Percentiles rank a stretch among this genome's conserved stretches.
Evolutionary conservation across 371 early-diverging fungal genomes (phyloP).

Genomic region (Zancudomyces culisetae): DNA sequence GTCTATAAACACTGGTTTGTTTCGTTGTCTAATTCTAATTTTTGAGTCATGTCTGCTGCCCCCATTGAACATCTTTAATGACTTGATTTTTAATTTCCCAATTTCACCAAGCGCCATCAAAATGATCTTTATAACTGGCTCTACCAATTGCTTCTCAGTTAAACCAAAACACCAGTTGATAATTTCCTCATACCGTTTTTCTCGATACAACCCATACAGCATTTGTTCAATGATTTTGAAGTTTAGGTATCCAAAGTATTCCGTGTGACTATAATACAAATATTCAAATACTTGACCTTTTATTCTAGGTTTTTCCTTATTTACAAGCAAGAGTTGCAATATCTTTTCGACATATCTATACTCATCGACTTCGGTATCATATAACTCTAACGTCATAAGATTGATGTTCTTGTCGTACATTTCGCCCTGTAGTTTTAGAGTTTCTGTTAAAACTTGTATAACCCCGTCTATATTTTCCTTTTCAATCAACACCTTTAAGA

Average conservation of each 20-base stretch:
- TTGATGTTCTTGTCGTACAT: too few relatives aligned
- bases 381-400: too few relatives aligned
- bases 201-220: background rate
- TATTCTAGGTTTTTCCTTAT: background rate
- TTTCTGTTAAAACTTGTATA: too few relatives aligned
- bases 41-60: background rate
- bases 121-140: background rate
- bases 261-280: background rate
- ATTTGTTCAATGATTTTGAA: background rate
- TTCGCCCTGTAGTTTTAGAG: too few relatives aligned
- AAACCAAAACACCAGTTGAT: background rate
- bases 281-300: background rate
- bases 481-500: too few relatives aligned
- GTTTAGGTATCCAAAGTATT: background rate
- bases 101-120: background rate
- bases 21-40: background rate
- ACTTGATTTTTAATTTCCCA: background rate
- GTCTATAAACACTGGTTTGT: background rate
- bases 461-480: too few relatives aligned
- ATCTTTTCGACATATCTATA: too few relatives aligned
- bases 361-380: too few relatives aligned
- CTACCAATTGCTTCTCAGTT: background rate
- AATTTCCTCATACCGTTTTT: background rate
- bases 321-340: too few relatives aligned
- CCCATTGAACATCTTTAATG: background rate